These are phyloP conservation scores for Paulinella micropora DNA, from an alignment of 78 protist species.

Conservation along the genomic window DNA sequence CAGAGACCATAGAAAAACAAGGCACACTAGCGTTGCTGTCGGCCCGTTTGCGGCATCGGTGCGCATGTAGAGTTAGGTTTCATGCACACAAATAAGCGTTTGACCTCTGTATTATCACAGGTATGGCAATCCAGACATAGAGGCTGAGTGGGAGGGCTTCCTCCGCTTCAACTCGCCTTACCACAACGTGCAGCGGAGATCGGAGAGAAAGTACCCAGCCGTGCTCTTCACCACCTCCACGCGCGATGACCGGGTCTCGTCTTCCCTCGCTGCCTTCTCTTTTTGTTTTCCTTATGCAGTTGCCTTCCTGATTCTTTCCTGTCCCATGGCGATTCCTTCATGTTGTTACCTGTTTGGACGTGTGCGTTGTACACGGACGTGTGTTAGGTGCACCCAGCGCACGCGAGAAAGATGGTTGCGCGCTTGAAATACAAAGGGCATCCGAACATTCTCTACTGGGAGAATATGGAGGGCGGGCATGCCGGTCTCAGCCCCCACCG, in stretches of 20 bases:
- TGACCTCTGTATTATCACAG: neutral
- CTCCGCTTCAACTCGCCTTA: neutral
- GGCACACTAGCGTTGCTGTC: no score
- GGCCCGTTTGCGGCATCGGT: no score
- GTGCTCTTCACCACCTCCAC: slow-evolving; percentile 9
- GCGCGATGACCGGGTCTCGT: slow-evolving; percentile 17
- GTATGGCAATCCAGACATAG: slow-evolving; percentile 28
- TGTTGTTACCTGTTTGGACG: neutral
- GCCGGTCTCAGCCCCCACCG: no score
- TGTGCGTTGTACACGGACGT: neutral
- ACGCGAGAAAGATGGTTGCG: neutral
- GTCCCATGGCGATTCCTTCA: neutral
- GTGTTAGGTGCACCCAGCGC: slow-evolving; percentile 16
- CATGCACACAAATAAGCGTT: no score
- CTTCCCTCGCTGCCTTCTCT: neutral
- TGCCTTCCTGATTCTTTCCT: neutral
- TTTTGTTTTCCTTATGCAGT: neutral
- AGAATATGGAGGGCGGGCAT: slow-evolving; percentile 35
- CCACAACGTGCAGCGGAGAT: neutral
- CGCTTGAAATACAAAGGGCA: neutral
- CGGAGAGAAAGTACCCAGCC: slow-evolving; percentile 2
- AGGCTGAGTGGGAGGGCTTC: neutral
- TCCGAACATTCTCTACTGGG: neutral
- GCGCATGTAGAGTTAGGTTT: no score
- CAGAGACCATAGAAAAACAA: no score